Base-by-base conservation (phyloP, 2,329 filamentous ascomycete genomes). In the Colletotrichum cuscutae region DNA sequence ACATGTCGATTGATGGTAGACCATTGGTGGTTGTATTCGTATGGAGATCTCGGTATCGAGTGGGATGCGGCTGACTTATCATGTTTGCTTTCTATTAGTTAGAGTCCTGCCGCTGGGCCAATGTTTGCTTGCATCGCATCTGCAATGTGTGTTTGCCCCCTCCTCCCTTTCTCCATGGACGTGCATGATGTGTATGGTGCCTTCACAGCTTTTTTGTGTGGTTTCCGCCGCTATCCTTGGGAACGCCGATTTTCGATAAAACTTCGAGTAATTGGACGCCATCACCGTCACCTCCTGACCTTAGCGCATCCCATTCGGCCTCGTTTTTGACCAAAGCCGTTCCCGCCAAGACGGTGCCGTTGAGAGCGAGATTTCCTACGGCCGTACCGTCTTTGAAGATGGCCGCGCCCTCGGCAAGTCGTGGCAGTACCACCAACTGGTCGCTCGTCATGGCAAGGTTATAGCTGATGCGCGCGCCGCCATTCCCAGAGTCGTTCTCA, bases 321-420 rank as follows among this genome's bases (percentile, higher is more conserved):
- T 88, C 80, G 32, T 79, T 89, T 81, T 91, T 92, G 19, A 92
- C 90, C 66, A 92, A 81, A 30, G 90, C 88, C 11, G 90, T 92
- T 7, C 90, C 90, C 11, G 90, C 90, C 74, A 92, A 79, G n/a
- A 92, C 80, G 0, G 90, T 92, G 3, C 90, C 90, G 66, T 92
- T 92, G 42, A 92, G 80, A 22, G 87, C 81, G 37, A 91, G 71
- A 28, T 76, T 79, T 0, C 88, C 89, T 2, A 83, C 78, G 9
- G 79, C 75, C 1, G 80, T 77, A 3, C 79, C 80, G 61, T 80
- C 75, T 3, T 70, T 75, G 5, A 80, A 74, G 2, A 83, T 76
- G 22, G 77, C 76, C 1, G 79, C 79, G 0, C 90, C 89, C 77
- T 92, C 90, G 0, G 86, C 83, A 1, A 84, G 75, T 2, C 90